These are phyloP conservation scores for Thuja plicata DNA, from an alignment of 83 land plant species.

Conservation along the genomic window DNA sequence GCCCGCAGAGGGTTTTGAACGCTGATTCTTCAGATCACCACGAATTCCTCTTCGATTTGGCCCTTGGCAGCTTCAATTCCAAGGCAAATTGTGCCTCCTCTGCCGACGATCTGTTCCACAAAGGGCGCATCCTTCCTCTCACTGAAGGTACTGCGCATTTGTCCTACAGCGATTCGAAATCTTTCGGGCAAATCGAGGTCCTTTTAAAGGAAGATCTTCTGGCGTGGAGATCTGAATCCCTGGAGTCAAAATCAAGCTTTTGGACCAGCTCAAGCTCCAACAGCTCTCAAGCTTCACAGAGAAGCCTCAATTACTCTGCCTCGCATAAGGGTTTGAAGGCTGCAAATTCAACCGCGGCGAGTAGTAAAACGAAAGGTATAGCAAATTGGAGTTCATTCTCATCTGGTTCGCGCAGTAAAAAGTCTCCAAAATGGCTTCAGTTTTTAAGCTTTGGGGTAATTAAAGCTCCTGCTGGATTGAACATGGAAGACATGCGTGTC, in stretches of 20 bases:
- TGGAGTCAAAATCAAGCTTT: background rate
- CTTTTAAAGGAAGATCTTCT: background rate
- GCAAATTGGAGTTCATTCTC: background rate
- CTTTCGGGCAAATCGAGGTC: background rate
- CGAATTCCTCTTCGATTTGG: background rate
- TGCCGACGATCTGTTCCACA: background rate
- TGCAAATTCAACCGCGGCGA: background rate
- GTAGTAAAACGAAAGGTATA: background rate
- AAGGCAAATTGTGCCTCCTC: background rate
- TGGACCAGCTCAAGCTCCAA: background rate
- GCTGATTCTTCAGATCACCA: background rate
- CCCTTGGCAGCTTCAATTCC: background rate
- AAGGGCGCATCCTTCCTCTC: no score
- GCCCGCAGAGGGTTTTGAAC: background rate
- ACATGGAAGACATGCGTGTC: conserved; percentile 8
- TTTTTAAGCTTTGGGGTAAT: conserved; percentile 3
- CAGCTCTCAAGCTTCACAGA: background rate
- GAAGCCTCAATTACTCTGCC: no score
- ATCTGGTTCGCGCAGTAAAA: background rate
- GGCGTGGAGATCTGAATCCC: background rate
- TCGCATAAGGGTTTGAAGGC: background rate
- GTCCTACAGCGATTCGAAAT: background rate
- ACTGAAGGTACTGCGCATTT: background rate
- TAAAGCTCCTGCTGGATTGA: background rate
- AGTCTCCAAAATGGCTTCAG: conserved; percentile 2